A percentile compares a stretch with the other conserved stretches of the same genome.
phyloP scores from a whole-genome alignment of 495 filamentous ascomycete species.

The Penicillium angulare region DNA sequence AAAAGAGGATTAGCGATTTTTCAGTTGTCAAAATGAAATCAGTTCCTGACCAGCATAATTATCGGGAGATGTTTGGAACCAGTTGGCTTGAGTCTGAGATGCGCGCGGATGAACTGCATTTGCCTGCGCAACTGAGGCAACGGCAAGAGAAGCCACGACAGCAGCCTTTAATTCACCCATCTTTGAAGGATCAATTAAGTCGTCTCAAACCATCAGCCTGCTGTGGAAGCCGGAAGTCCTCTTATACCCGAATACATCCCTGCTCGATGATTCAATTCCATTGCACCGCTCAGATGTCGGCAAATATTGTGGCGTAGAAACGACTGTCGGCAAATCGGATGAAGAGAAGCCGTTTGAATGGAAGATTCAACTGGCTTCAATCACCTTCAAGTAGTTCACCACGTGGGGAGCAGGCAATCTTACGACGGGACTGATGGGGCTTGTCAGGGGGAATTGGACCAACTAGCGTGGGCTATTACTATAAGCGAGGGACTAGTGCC shows the following conservation, averaged over 20 bases:
- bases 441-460: neutral
- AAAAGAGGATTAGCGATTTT: slow-evolving; percentile 9
- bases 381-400: neutral
- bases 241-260: neutral
- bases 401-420: slow-evolving; percentile 6
- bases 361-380: neutral
- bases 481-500: slow-evolving; percentile 13
- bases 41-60: slow-evolving; percentile 9
- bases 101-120: slow-evolving; percentile 4
- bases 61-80: slow-evolving; percentile 20
- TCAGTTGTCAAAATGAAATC: neutral
- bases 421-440: slow-evolving; percentile 4
- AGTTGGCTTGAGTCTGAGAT: slow-evolving; percentile 14
- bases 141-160: neutral
- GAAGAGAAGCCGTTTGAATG: neutral
- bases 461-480: neutral
- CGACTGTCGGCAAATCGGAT: neutral
- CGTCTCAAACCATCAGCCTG: too few species aligned
- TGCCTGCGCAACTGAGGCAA: slow-evolving; percentile 5
- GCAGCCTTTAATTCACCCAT: slow-evolving; percentile 5
- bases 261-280: neutral
- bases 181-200: neutral
- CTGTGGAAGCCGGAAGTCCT: too few species aligned
- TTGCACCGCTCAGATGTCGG: neutral
- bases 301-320: neutral